A percentile compares a stretch with the other conserved stretches of the same genome.
phyloP scores from a whole-genome alignment of 78 protist species.

The Dictyostelium intermedium region DNA sequence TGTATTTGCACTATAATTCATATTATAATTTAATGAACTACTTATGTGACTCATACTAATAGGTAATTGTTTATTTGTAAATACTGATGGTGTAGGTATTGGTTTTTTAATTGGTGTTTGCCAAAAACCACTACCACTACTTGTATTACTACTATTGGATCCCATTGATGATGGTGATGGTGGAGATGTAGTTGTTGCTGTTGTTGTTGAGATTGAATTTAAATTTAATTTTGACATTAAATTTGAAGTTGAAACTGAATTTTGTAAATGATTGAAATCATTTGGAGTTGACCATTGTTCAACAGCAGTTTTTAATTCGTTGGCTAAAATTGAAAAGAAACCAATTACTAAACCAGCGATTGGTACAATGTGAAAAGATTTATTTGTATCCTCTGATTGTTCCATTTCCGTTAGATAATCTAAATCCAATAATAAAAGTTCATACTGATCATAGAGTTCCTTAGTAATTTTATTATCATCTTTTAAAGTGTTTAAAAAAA shows the following conservation, averaged over 20 bases:
- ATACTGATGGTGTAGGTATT: background rate
- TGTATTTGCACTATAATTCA: background rate
- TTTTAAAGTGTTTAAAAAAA: background rate
- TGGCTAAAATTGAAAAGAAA: constrained; percentile 52
- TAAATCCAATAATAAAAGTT: constrained; percentile 37
- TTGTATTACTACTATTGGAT: background rate
- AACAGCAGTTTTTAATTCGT: constrained; percentile 60
- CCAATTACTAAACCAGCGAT: constrained; percentile 62
- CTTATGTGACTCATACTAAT: background rate
- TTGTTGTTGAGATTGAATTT: background rate
- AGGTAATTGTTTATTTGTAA: background rate
- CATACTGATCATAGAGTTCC: background rate
- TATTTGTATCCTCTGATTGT: background rate
- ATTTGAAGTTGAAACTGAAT: background rate
- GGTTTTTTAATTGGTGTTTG: background rate
- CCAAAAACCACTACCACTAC: background rate
- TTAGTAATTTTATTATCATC: background rate
- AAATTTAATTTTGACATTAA: background rate
- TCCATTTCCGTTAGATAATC: constrained; percentile 50
- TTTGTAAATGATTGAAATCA: background rate
- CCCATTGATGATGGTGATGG: no score
- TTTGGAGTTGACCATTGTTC: constrained; percentile 54
- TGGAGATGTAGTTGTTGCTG: background rate
- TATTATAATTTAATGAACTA: background rate
- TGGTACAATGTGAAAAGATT: constrained; percentile 54